Percentiles rank a stretch among this genome's conserved stretches.
Evolutionary conservation across 176 grass and related monocot genomes (phyloP).

Genomic region (Dactylis glomerata): DNA sequence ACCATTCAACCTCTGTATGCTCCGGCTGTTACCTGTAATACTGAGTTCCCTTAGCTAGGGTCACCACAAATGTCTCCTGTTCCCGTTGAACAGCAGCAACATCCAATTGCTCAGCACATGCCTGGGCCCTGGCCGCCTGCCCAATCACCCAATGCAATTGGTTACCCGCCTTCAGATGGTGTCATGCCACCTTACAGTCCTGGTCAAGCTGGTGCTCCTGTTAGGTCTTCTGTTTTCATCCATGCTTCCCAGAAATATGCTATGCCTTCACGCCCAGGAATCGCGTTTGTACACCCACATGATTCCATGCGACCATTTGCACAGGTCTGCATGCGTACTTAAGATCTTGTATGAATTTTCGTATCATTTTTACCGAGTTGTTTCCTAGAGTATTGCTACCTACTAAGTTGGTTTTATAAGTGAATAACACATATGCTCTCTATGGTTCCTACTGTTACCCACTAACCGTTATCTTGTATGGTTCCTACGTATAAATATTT

Average conservation of each 20-base stretch:
- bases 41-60: slow-evolving; percentile 97
- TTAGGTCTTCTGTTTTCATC: no score
- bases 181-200: slow-evolving; percentile 44
- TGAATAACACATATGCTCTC: not conserved
- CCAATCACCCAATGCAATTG: slow-evolving; percentile 46
- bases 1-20: slow-evolving; percentile 84
- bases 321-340: slow-evolving; percentile 41
- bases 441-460: not conserved
- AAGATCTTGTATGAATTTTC: not conserved
- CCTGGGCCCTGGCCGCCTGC: slow-evolving; percentile 45
- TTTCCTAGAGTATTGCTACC: not conserved
- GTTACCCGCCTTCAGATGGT: slow-evolving; percentile 54
- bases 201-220: slow-evolving; percentile 36
- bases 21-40: slow-evolving; percentile 93
- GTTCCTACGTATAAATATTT: not conserved
- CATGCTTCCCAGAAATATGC: slow-evolving; percentile 60
- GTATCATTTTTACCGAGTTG: not conserved
- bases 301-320: slow-evolving; percentile 53
- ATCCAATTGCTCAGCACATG: slow-evolving; percentile 52
- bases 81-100: slow-evolving; percentile 56
- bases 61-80: slow-evolving; percentile 54
- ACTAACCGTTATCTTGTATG: not conserved
- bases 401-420: not conserved
- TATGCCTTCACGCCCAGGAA: slow-evolving; percentile 44
- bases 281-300: slow-evolving; percentile 59